Evolutionary conservation across 2,329 filamentous ascomycete species (phyloP), one percentile per base, ranked within the genome.

Genomic region (Diplodia mutila): DNA sequence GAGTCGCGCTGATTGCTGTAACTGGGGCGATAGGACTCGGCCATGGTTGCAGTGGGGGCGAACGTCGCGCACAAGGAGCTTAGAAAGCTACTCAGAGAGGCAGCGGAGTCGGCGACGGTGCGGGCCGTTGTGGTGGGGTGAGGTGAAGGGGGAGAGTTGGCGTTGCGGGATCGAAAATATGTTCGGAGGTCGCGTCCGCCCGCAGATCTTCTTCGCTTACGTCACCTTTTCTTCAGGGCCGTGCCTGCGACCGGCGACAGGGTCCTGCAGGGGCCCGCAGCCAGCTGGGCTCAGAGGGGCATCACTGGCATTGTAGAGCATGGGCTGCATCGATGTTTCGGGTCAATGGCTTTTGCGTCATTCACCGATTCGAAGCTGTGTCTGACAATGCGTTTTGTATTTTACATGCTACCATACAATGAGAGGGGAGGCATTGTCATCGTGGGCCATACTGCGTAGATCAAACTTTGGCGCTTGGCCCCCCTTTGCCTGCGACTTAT

Each of bases 1-100:
- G 52, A 59, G 53, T 55, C 64, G 39, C 64, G 51, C 39, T 34
- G 42, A 32, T 61, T 37, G 46, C 54, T 34, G 65, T 67, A 67
- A 16, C 65, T 55, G 21, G 68, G 68, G 25, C 68, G 66, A 52
- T 69, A 69, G 29, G 29, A 63, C 39, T 51, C 54, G 9, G 11
- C 32, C 66, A 67, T 67, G 32, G 37, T 55, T 27, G 46, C 48
- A 34, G 55, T 23, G 2, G 25, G 54, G 11, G 11, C 46, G 34
- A 52, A 23, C 53, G 9, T 39, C 39, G 21, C 21, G 27, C 57
- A 18, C 5, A 16, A 11, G 4, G 29, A 18, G 25, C 48, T 32
- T 16, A 21, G 48, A n/a, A 53, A 14, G 32, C 39, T 25, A 12
- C 12, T 23, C 37, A 42, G n/a, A 11, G 12, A 32, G 25, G 27